phyloP scores from a whole-genome alignment of 2,329 filamentous ascomycete species.

The Colletotrichum tofieldiae region DNA sequence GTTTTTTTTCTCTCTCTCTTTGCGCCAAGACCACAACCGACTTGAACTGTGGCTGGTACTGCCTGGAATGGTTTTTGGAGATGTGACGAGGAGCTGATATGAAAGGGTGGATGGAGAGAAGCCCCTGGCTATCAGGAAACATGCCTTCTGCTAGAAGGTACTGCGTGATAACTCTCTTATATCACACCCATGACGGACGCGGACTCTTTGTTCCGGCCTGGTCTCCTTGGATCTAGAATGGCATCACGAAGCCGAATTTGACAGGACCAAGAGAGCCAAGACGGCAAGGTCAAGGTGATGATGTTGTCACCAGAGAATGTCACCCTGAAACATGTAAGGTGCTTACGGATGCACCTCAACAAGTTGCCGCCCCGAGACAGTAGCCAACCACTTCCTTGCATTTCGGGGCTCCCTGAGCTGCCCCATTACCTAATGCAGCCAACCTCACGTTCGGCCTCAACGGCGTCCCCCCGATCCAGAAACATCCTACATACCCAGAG shows the following conservation, averaged over 20 bases:
- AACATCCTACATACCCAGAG: not conserved
- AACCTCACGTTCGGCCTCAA: slow-evolving; percentile 1
- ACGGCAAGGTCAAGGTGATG: not conserved
- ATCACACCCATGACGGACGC: not conserved
- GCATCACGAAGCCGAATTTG: not conserved
- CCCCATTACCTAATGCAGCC: slow-evolving; percentile 28
- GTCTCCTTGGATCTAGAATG: not conserved
- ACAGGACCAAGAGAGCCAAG: not conserved
- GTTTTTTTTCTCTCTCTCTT: not conserved
- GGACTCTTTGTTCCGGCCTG: not conserved
- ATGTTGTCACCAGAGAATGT: not conserved
- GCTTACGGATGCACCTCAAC: slow-evolving; percentile 13
- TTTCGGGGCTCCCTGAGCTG: slow-evolving; percentile 1
- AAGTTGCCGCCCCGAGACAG: slow-evolving; percentile 13
- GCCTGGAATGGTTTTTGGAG: not conserved
- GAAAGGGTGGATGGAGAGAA: too few relatives aligned
- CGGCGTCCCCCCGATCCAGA: not conserved
- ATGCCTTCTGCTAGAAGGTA: too few relatives aligned
- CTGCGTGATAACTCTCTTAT: not conserved
- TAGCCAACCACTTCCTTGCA: not conserved
- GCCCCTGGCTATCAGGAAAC: not conserved
- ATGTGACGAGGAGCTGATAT: not conserved
- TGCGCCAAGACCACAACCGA: not conserved
- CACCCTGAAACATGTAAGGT: not conserved
- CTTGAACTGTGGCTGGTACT: not conserved